A percentile compares a stretch with the other conserved stretches of the same genome.
These are phyloP conservation scores for Tricholoma furcatifolium DNA, from an alignment of 768 basidiomycete species.

Conservation along the genomic window DNA sequence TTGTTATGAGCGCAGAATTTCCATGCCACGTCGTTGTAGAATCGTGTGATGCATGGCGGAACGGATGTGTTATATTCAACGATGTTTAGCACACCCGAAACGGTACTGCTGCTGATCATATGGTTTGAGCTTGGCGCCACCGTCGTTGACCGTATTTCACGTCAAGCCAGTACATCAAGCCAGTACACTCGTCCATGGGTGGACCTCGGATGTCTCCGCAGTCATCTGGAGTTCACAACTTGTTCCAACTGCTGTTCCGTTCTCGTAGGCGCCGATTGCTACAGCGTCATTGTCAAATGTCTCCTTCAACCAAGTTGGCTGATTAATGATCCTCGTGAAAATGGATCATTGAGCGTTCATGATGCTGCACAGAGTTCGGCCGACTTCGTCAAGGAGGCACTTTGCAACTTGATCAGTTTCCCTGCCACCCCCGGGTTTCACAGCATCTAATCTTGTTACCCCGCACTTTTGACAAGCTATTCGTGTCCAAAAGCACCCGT, in stretches of 20 bases:
- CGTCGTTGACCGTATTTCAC: neutral
- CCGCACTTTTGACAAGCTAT: neutral
- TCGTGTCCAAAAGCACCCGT: neutral
- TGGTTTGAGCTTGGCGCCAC: too few relatives aligned
- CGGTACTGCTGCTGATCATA: too few relatives aligned
- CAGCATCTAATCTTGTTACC: slow-evolving; percentile 1
- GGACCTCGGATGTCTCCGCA: slow-evolving; percentile 16
- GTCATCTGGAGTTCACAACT: neutral
- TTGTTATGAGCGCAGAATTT: neutral
- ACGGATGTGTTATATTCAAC: neutral
- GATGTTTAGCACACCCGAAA: neutral
- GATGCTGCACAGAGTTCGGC: slow-evolving; percentile 2
- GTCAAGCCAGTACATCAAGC: neutral
- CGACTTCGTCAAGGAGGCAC: slow-evolving; percentile 1
- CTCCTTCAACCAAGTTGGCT: neutral
- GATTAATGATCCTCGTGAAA: slow-evolving; percentile 12
- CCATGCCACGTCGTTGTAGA: neutral
- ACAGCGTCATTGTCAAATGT: slow-evolving; percentile 9
- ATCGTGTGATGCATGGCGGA: slow-evolving; percentile 3
- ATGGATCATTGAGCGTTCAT: slow-evolving; percentile 10
- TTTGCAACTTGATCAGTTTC: neutral
- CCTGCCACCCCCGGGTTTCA: slow-evolving; percentile 15
- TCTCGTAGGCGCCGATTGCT: slow-evolving; percentile 5
- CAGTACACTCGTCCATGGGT: neutral
- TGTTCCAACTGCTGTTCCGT: slow-evolving; percentile 9